These are phyloP conservation scores for Shiraia sp. DNA, from an alignment of 2,329 filamentous ascomycete species.

Conservation along the genomic window DNA sequence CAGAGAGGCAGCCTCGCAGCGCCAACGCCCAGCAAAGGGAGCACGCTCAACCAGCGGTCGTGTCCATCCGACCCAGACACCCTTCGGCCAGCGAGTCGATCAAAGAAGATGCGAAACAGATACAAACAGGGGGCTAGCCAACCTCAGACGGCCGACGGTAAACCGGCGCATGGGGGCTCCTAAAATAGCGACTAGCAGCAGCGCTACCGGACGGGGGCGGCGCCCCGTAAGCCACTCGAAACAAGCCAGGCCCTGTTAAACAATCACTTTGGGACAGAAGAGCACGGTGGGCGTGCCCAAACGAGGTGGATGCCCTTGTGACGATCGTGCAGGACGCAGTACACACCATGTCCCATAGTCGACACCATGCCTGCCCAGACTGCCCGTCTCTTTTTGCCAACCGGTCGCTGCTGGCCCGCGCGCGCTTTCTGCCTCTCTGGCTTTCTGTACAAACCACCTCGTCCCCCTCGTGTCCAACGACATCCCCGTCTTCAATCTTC, in stretches of 20 bases:
- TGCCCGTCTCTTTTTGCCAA: too few relatives aligned
- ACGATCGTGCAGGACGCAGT: slow-evolving; percentile 20
- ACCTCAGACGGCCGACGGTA: slow-evolving; percentile 24
- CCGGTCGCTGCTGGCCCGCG: too few relatives aligned
- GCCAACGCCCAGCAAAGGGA: too few relatives aligned
- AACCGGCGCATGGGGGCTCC: slow-evolving; percentile 20
- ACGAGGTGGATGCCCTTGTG: slow-evolving; percentile 20
- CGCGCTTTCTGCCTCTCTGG: too few relatives aligned
- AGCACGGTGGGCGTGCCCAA: slow-evolving; percentile 17
- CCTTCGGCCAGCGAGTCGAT: too few relatives aligned
- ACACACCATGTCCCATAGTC: background rate
- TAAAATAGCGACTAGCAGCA: slow-evolving; percentile 21
- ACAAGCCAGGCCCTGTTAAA: slow-evolving; percentile 11
- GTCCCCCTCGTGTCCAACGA: too few relatives aligned
- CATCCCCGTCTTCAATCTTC: slow-evolving; percentile 3
- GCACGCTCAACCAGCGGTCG: too few relatives aligned
- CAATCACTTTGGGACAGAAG: slow-evolving; percentile 10
- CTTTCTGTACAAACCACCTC: too few relatives aligned
- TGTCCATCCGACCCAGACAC: too few relatives aligned
- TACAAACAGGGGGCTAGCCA: slow-evolving; percentile 9
- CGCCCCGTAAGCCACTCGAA: too few relatives aligned
- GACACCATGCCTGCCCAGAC: too few relatives aligned
- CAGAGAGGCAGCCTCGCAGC: too few relatives aligned
- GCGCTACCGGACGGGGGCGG: background rate
- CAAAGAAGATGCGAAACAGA: slow-evolving; percentile 22